Evolutionary conservation across 164 flowering plant genomes (phyloP).

Genomic region (Echeveria elegans): DNA sequence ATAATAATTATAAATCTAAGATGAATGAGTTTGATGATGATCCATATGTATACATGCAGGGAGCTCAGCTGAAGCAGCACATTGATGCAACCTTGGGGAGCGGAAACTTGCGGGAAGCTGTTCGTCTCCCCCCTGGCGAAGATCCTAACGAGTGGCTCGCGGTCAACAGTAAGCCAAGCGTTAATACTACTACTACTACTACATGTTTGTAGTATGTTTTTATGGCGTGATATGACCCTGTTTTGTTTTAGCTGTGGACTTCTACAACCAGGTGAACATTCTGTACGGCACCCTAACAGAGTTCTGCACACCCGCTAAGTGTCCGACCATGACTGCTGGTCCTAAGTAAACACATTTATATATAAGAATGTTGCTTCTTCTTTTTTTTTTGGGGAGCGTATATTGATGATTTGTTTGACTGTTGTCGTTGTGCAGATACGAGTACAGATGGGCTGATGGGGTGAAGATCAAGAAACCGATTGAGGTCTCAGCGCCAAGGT

Average conservation of each 20-base stretch:
- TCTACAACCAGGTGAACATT: constrained; percentile 99
- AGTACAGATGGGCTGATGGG: constrained; percentile 99
- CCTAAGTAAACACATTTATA: constrained; percentile 57
- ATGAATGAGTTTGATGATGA: neutral
- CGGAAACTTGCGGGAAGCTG: constrained; percentile 98
- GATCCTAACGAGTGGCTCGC: constrained; percentile 99
- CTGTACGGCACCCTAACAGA: constrained; percentile 99
- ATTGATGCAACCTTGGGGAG: constrained; percentile 99
- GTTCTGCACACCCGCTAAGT: constrained; percentile 91
- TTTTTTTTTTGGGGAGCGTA: neutral
- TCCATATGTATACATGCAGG: constrained; percentile 34
- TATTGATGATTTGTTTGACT: neutral
- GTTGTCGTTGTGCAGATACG: constrained; percentile 45
- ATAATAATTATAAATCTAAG: too few species aligned
- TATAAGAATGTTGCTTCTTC: neutral
- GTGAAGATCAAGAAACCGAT: constrained; percentile 93
- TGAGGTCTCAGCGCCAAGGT: constrained; percentile 97
- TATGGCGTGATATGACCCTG: neutral
- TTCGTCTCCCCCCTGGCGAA: constrained; percentile 98
- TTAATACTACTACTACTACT: too few species aligned
- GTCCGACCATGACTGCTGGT: constrained; percentile 99
- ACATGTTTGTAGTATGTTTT: neutral
- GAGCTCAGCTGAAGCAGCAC: constrained; percentile 92
- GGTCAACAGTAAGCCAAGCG: constrained; percentile 67
- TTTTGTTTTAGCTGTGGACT: constrained; percentile 86